Percentiles rank a stretch among this genome's conserved stretches.
phyloP scores from a whole-genome alignment of 768 basidiomycete genomes.

The Naganishia kalamii region DNA sequence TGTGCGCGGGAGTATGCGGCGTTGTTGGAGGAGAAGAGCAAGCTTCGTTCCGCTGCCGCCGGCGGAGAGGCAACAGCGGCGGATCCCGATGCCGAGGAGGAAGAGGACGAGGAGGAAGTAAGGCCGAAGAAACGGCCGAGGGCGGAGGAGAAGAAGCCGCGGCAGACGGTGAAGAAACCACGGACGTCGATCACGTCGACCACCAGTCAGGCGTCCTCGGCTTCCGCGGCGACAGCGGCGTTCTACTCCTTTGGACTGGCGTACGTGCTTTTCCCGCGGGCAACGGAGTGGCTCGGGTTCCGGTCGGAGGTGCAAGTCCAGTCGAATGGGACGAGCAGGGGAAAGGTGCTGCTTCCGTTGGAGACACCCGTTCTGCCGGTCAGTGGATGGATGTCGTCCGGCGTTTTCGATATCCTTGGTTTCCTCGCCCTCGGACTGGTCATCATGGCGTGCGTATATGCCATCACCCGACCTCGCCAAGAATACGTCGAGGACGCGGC shows the following conservation, averaged over 20 bases:
- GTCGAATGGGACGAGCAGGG: background rate
- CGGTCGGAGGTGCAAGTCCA: background rate
- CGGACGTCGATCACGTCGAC: background rate
- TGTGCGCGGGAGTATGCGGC: background rate
- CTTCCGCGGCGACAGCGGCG: background rate
- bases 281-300: conserved; percentile 4
- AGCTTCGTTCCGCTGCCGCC: background rate
- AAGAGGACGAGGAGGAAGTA: conserved; percentile 18
- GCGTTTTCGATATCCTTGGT: background rate
- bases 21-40: background rate
- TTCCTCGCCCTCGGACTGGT: background rate
- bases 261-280: conserved; percentile 22
- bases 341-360: background rate
- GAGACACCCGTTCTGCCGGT: background rate
- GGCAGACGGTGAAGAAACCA: background rate
- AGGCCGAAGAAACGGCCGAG: conserved; percentile 20
- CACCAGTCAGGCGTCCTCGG: background rate
- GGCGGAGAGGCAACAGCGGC: background rate
- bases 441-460: background rate
- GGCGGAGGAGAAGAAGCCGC: background rate
- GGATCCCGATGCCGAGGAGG: conserved; percentile 9
- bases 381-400: background rate
- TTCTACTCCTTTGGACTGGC: conserved; percentile 24
- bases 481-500: background rate
- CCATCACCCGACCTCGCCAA: background rate